Evolutionary conservation across 179 eudicot genomes (phyloP), one percentile per base, ranked within the genome.

Genomic region (Carnegiea gigantea): DNA sequence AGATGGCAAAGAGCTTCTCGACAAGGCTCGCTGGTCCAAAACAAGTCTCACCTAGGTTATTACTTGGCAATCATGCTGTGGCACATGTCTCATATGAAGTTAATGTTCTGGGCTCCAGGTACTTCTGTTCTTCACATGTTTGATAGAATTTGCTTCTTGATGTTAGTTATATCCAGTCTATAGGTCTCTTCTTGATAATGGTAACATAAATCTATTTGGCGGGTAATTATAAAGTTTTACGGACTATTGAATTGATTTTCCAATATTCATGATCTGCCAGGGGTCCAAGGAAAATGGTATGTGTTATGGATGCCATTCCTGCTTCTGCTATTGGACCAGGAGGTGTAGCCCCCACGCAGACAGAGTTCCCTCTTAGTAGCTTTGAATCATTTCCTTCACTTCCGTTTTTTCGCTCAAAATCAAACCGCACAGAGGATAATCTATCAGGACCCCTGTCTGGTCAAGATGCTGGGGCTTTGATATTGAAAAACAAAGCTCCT

Each of bases 21-120:
- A 78, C 82, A 10, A 81, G 84, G 78, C 82, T 85, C 10, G 28
- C 81, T 44, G 76, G 86, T 60, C 82, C 78, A 21, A 85, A 87
- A 40, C 86, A 79, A 68, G 82, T 81, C 6, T 23, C 78, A 23
- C 57, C 75, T 44, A 82, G 79, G 43, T 70, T 80, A 28, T 76
- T 81, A 57, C 77, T 54, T 57, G 84, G 89, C 81, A 89, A 85
- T 82, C 84, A 79, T 75, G 70, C 83, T 26, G 86, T 85, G 13
- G 89, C 87, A 48, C 89, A 85, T 84, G 82, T 88, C 79, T 83
- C 86, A 17, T 88, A 83, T 49, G 91, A 86, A 79, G 59, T 87
- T 82, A 88, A 88, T 82, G 86, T 87, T 46, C 70, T 87, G 17
- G 89, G 91, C 20, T 88, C 86, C 64, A 85, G 89, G 91, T 88